Evolutionary conservation across 495 filamentous ascomycete species (phyloP).

Genomic region (Penicillium ucsense): DNA sequence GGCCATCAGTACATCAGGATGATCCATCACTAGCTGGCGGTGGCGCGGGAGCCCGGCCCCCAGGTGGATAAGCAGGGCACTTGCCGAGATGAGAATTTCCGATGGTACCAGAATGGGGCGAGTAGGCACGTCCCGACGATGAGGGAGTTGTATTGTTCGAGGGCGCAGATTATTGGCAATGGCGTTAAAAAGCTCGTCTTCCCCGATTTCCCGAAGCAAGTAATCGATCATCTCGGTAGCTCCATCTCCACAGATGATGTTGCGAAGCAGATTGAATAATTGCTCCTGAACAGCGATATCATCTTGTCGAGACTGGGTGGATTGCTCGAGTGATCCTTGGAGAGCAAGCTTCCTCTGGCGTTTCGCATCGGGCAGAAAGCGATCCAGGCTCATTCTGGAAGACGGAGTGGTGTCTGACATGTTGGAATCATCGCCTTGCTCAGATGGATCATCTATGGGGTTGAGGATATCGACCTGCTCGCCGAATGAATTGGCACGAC

Average conservation of each 20-base stretch:
- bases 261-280: slow-evolving; percentile 76
- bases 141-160: slow-evolving; percentile 34
- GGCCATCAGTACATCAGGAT: slow-evolving; percentile 44
- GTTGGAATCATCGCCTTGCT: slow-evolving; percentile 58
- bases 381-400: slow-evolving; percentile 33
- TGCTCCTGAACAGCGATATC: slow-evolving; percentile 85
- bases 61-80: slow-evolving; percentile 74
- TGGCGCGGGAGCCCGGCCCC: slow-evolving; percentile 70
- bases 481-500: slow-evolving; percentile 54
- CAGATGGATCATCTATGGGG: slow-evolving; percentile 42
- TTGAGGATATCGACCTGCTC: slow-evolving; percentile 60
- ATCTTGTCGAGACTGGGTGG: slow-evolving; percentile 54
- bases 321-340: slow-evolving; percentile 38
- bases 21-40: slow-evolving; percentile 61
- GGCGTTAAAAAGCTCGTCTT: slow-evolving; percentile 65
- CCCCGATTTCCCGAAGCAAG: slow-evolving; percentile 65
- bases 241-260: slow-evolving; percentile 66
- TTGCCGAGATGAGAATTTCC: slow-evolving; percentile 66
- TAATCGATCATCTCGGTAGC: slow-evolving; percentile 72
- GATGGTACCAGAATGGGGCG: slow-evolving; percentile 40
- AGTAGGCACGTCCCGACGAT: slow-evolving; percentile 24
- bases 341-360: slow-evolving; percentile 38
- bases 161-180: slow-evolving; percentile 61
- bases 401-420: slow-evolving; percentile 42
- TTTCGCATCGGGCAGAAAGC: slow-evolving; percentile 30